Conservation (phyloP, 176 grass and related monocot genomes). For the Ampelocalamus luodianensis region DNA sequence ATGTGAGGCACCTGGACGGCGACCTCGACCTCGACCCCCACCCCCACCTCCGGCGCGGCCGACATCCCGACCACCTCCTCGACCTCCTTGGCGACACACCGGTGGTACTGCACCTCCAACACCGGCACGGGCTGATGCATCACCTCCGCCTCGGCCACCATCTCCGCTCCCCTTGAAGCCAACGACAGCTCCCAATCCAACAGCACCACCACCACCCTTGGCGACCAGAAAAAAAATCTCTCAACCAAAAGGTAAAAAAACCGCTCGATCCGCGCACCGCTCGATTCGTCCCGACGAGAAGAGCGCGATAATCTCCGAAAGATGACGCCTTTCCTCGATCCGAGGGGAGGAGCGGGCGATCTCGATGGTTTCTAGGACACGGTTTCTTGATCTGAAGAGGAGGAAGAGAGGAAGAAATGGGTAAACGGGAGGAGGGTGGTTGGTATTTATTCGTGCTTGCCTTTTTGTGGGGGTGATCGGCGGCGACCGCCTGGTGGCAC, state of each 20-base stretch:
- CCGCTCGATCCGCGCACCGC: slow-evolving; percentile 35
- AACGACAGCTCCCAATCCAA: slow-evolving; percentile 24
- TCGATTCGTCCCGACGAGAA: background rate
- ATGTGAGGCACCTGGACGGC: slow-evolving; percentile 45
- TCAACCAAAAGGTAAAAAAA: background rate
- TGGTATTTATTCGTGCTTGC: slow-evolving; percentile 52
- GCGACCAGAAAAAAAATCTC: background rate
- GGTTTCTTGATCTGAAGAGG: slow-evolving; percentile 59
- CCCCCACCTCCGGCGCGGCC: slow-evolving; percentile 30
- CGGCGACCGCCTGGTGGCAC: slow-evolving; percentile 36
- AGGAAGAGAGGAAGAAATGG: slow-evolving; percentile 39
- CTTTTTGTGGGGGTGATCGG: slow-evolving; percentile 42
- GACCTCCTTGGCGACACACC: slow-evolving; percentile 49
- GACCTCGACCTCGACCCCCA: slow-evolving; percentile 56
- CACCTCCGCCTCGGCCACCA: slow-evolving; percentile 88
- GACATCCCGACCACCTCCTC: slow-evolving; percentile 55
- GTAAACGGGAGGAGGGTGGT: background rate
- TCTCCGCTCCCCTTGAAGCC: slow-evolving; percentile 35
- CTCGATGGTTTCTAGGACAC: slow-evolving; percentile 51
- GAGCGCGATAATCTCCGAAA: background rate
- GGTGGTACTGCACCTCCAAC: slow-evolving; percentile 55
- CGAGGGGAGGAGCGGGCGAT: background rate
- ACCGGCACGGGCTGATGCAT: slow-evolving; percentile 68
- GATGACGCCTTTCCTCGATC: slow-evolving; percentile 28
- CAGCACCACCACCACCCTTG: background rate